Evolutionary conservation across 768 basidiomycete genomes (phyloP).

Genomic region (Paxillus rubicundulus): DNA sequence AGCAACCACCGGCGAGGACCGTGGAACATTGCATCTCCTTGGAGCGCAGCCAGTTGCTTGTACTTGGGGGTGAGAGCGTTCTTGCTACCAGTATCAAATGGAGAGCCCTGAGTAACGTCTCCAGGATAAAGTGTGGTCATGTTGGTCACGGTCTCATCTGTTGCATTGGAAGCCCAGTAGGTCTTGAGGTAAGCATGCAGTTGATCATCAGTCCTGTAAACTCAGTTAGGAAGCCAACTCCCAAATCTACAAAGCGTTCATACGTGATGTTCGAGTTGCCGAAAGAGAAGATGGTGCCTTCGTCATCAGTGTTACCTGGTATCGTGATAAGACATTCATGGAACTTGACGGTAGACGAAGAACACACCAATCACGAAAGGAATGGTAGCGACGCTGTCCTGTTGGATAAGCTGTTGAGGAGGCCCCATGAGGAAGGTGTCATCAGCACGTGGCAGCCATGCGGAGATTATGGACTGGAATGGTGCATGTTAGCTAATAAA

Average conservation of each 20-base stretch:
- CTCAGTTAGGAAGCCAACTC: neutral
- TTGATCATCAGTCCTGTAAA: slow-evolving; percentile 22
- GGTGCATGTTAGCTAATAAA: neutral
- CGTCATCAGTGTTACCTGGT: slow-evolving; percentile 54
- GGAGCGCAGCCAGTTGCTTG: slow-evolving; percentile 48
- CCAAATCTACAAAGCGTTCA: neutral
- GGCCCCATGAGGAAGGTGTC: slow-evolving; percentile 47
- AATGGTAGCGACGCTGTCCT: slow-evolving; percentile 46
- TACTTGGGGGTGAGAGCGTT: slow-evolving; percentile 47
- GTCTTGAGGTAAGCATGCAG: slow-evolving; percentile 12
- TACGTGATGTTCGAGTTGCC: slow-evolving; percentile 30
- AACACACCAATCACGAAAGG: slow-evolving; percentile 44
- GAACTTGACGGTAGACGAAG: slow-evolving; percentile 4
- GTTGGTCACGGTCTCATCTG: neutral
- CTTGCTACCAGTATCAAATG: slow-evolving; percentile 44
- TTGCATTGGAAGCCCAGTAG: slow-evolving; percentile 18
- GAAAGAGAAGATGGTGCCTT: slow-evolving; percentile 46
- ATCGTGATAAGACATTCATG: neutral
- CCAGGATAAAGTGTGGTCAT: slow-evolving; percentile 31
- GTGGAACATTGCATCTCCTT: slow-evolving; percentile 51
- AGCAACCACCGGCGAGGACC: slow-evolving; percentile 48
- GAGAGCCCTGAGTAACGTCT: slow-evolving; percentile 45
- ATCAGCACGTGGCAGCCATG: slow-evolving; percentile 51
- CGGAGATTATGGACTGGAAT: slow-evolving; percentile 40
- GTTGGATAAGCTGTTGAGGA: slow-evolving; percentile 40